Base-by-base conservation (phyloP, 257 asterid species). In the Lantana camara region DNA sequence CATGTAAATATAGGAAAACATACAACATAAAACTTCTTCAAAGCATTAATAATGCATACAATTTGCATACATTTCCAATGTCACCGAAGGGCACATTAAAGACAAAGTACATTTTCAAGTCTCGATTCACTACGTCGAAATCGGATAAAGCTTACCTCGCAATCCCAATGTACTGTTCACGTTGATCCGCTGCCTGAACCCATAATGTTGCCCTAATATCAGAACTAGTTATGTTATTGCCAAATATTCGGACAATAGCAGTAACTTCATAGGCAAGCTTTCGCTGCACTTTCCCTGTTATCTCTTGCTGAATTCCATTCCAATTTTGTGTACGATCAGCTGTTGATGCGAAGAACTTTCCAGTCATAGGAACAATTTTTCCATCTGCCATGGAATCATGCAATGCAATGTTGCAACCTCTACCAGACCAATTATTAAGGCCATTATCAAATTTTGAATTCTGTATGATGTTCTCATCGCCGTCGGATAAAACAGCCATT, bases 291-390 rank as follows among this genome's bases (percentile, higher is more conserved):
- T 83, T 82, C 57, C 87, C 90, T 0, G 92, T 85, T 71, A 90
- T 76, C 57, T 90, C 96, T 74, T 90, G 97, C 71, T 87, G 95
- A 61, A 90, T 82, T 15, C 92, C 96, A 5, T 90, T 80, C 97
- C 95, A 87, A 72, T 17, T 79, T 63, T 90, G 89, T 47, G 92
- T 82, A 45, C 97, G 92, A 52, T 80, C 82, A 4, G 79, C 67
- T 11, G 96, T 84, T 67, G 92, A 82, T 40, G 64, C 96, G 69
- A 90, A 87, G 63, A 51, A 69, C 63, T 87, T 90, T 44, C 95
- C 95, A 19, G 81, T 68, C 72, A 48, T 40, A 11, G 96, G 95
- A 56, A 80, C 68, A 69, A 83, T 52, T 74, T 85, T 85, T 44
- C 92, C 92, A 62, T 83, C 84, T 29, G 77, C 87, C 89, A 80